Evolutionary conservation across 345 rosid genomes (phyloP), one percentile per base, ranked within the genome.

Genomic region (Sonneratia caseolaris): DNA sequence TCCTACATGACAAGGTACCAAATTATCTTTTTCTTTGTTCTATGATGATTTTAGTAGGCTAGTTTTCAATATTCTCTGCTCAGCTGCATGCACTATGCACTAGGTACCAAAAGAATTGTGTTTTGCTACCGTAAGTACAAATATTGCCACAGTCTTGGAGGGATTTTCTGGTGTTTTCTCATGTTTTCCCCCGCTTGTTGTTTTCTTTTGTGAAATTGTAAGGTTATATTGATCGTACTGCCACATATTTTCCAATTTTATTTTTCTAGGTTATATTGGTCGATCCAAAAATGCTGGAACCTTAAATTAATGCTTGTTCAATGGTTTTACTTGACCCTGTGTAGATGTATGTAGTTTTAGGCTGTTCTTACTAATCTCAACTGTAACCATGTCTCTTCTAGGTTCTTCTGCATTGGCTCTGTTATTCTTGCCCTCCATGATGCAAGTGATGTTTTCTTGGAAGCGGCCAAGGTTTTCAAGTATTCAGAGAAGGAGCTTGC

Each of bases 391-490:
- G 36, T 81, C 42, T 21, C 24, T 15, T 38, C 12, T 85, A 92
- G 98, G 51, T 91, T 92, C 82, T 91, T 91, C 80, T 89, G 82
- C 56, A 86, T 92, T 74, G 99, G 98, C 57, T 76, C 94, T 40
- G 82, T 96, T 68, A 77, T 89, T 78, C 84, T 91, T 70, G 97
- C 99, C 64, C 84, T 96, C 72, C 99, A 92, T 71, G 98, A 96
- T 83, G 97, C 85, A 43, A 92, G 98, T 78, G 98, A 92, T 49
- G 88, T 91, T 32, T 89, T 96, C 77, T 45, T 92, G 81, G 98
- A 96, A 86, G 88, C 91, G 62, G 97, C 99, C 70, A 96, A 96
- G 84, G 85, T 96, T 57, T 92, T 82, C 70, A 96, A 96, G 68
- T 92, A 92, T 73, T 85, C 99, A 48, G 87, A 85, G 73, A 89